These are phyloP conservation scores for Candida hispaniensis DNA, from an alignment of 805 yeast genomes.

Conservation along the genomic window DNA sequence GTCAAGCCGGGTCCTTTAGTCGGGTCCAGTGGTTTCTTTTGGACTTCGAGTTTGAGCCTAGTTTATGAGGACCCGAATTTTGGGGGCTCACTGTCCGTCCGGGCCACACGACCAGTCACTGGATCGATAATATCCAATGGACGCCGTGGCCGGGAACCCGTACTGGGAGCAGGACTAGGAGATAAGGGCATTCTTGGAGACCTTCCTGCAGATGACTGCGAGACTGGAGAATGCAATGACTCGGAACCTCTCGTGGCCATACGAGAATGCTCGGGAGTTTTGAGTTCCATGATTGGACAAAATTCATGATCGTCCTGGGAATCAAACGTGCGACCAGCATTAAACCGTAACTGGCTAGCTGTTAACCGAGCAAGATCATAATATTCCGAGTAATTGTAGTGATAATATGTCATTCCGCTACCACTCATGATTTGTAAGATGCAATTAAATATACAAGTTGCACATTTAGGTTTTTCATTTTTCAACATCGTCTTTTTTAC, in stretches of 20 bases:
- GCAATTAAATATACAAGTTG: too few relatives aligned
- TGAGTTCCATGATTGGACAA: constrained; percentile 34
- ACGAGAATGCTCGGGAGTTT: constrained; percentile 5
- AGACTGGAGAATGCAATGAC: constrained; percentile 8
- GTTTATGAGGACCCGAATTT: too few relatives aligned
- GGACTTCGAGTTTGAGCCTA: too few relatives aligned
- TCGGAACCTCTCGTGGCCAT: not conserved
- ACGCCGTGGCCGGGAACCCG: constrained; percentile 11
- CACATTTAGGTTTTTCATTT: too few relatives aligned
- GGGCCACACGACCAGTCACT: constrained; percentile 31
- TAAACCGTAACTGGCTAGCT: constrained; percentile 31
- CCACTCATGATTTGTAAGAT: not conserved
- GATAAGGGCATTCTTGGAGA: too few relatives aligned
- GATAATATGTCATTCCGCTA: not conserved
- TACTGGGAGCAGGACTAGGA: constrained; percentile 9
- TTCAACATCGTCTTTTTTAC: too few relatives aligned
- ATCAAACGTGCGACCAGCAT: constrained; percentile 53
- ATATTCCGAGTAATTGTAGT: not conserved
- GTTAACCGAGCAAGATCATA: not conserved
- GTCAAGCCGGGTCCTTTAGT: too few relatives aligned
- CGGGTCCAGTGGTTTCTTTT: too few relatives aligned
- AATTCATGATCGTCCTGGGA: constrained; percentile 57
- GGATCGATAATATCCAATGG: constrained; percentile 43
- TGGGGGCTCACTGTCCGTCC: too few relatives aligned
- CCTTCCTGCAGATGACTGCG: too few relatives aligned